Evolutionary conservation across 139 green algal genomes (phyloP).

Genomic region (Haematococcus lacustris): DNA sequence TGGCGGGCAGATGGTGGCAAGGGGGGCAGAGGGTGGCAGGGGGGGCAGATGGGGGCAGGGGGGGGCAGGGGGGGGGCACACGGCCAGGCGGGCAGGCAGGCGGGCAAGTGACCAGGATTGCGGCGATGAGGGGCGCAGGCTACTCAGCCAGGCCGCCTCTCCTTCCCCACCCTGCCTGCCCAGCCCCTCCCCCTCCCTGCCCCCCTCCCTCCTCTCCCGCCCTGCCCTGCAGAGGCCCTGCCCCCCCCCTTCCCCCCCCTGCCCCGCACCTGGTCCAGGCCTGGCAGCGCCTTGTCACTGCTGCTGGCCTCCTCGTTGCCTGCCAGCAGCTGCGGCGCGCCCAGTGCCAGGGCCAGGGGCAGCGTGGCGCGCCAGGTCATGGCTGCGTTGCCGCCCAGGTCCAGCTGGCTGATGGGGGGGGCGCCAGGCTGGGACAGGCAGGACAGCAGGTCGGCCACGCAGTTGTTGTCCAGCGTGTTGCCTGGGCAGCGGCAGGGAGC

Average conservation of each 20-base stretch:
- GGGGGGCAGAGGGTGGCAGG: background rate
- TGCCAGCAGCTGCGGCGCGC: background rate
- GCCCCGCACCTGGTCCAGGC: background rate
- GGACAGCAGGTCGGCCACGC: conserved; percentile 13
- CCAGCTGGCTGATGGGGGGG: conserved; percentile 16
- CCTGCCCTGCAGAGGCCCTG: background rate
- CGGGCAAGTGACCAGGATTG: background rate
- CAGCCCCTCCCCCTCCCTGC: background rate
- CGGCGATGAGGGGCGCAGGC: background rate
- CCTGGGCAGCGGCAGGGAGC: conserved; percentile 4
- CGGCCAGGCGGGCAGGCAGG: background rate
- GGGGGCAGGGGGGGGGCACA: background rate
- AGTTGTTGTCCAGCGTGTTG: conserved; percentile 29
- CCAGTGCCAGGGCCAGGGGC: conserved; percentile 2
- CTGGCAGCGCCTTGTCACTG: background rate
- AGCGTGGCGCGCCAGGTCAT: conserved; percentile 2
- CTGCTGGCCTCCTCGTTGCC: background rate
- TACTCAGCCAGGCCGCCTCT: background rate
- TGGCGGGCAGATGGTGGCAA: background rate
- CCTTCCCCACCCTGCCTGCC: background rate
- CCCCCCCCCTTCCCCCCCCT: too few species aligned
- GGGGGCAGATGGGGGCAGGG: background rate
- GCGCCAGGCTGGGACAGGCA: conserved; percentile 9
- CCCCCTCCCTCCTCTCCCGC: background rate
- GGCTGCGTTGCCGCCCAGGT: conserved; percentile 6